Conservation (phyloP, 208 protist species). For the Crithidia expoeki region DNA sequence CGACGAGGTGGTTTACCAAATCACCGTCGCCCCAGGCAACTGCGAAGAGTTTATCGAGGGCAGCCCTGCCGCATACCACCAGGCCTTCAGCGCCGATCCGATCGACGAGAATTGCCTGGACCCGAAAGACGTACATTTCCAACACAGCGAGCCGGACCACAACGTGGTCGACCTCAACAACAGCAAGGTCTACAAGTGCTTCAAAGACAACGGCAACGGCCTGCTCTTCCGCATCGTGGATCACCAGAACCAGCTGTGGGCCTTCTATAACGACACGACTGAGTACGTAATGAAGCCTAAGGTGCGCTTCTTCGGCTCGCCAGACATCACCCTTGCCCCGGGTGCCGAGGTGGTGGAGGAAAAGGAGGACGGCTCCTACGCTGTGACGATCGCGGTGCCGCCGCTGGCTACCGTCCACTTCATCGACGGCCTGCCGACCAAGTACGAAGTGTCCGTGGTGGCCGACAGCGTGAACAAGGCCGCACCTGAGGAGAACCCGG, state of each 20-base stretch:
- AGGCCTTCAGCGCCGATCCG: slow-evolving; percentile 69
- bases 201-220: slow-evolving; percentile 74
- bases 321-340: slow-evolving; percentile 39
- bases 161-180: slow-evolving; percentile 35
- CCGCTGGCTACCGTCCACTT: slow-evolving; percentile 61
- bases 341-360: slow-evolving; percentile 44
- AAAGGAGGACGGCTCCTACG: slow-evolving; percentile 44
- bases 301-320: slow-evolving; percentile 53
- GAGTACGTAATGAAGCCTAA: slow-evolving; percentile 73
- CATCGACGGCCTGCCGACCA: slow-evolving; percentile 55
- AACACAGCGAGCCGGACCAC: slow-evolving; percentile 58
- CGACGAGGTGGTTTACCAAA: slow-evolving; percentile 43
- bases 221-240: slow-evolving; percentile 88
- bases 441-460: slow-evolving; percentile 60
- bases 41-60: slow-evolving; percentile 73
- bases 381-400: slow-evolving; percentile 60
- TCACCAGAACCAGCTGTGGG: slow-evolving; percentile 56
- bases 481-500: slow-evolving; percentile 46
- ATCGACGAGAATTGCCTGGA: slow-evolving; percentile 50
- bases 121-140: slow-evolving; percentile 45
- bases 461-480: slow-evolving; percentile 54
- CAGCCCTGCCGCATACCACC: slow-evolving; percentile 47
- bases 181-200: slow-evolving; percentile 72
- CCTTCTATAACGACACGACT: slow-evolving; percentile 86
- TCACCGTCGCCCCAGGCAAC: slow-evolving; percentile 56